Percentiles rank a stretch among this genome's conserved stretches.
Conservation (phyloP, 306 rosid species). For the Canavalia gladiata region DNA sequence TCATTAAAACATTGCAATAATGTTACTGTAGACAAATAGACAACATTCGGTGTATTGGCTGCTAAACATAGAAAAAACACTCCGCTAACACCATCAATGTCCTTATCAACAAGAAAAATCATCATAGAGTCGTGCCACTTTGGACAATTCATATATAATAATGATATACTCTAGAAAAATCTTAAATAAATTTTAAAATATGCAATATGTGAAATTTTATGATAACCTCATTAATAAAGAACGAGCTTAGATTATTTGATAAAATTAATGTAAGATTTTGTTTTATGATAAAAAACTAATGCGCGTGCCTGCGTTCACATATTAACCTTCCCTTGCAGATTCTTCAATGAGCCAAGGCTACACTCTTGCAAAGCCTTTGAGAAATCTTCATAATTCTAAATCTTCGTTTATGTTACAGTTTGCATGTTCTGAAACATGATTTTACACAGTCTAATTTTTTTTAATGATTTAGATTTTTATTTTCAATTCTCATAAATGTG, state of each 20-base stretch:
- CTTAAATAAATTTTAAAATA: background rate
- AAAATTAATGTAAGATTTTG: background rate
- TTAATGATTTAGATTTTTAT: no score
- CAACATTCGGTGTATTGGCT: background rate
- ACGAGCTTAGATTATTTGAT: background rate
- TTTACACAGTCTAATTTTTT: no score
- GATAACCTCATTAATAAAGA: background rate
- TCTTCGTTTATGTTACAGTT: no score
- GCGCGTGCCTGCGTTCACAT: no score
- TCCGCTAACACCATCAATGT: background rate
- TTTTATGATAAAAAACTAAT: background rate
- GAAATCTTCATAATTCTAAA: background rate
- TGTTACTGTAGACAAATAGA: background rate
- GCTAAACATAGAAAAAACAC: background rate
- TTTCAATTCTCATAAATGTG: no score
- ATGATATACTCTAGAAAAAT: background rate
- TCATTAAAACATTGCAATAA: constrained; percentile 1
- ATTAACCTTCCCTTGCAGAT: no score
- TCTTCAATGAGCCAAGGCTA: background rate
- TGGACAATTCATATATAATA: background rate
- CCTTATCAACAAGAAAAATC: background rate
- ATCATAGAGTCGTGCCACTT: background rate
- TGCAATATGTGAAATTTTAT: background rate
- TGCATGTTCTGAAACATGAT: no score
- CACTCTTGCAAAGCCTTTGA: background rate